Evolutionary conservation across 768 basidiomycete genomes (phyloP).

Genomic region (Boletus speciosus): DNA sequence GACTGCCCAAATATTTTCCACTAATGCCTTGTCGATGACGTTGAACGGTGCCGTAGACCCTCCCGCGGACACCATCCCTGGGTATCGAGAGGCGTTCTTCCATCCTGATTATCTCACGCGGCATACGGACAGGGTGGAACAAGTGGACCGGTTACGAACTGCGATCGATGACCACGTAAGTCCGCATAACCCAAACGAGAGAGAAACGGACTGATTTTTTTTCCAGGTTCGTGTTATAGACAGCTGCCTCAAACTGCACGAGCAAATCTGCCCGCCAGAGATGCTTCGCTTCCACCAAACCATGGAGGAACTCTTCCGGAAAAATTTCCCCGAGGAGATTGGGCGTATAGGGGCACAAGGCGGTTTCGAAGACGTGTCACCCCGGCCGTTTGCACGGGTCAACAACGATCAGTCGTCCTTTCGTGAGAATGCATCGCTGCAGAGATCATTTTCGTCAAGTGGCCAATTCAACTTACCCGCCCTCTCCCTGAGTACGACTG

Average conservation of each 20-base stretch:
- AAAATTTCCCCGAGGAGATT: constrained; percentile 83
- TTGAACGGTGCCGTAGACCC: constrained; percentile 87
- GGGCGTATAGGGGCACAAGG: constrained; percentile 61
- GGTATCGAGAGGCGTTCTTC: constrained; percentile 77
- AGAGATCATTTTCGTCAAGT: constrained; percentile 47
- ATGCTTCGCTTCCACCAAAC: constrained; percentile 93
- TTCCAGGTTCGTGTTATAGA: constrained; percentile 74
- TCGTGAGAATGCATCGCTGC: constrained; percentile 45
- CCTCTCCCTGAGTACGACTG: constrained; percentile 45
- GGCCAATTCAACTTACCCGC: constrained; percentile 41
- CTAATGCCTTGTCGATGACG: constrained; percentile 80
- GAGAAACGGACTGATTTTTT: background rate
- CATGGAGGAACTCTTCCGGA: constrained; percentile 78
- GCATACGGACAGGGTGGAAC: constrained; percentile 66
- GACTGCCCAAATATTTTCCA: constrained; percentile 67
- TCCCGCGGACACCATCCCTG: constrained; percentile 66
- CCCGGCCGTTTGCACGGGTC: constrained; percentile 39
- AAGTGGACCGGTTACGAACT: constrained; percentile 66
- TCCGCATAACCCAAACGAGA: background rate
- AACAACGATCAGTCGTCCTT: constrained; percentile 47
- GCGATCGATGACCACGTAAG: constrained; percentile 82
- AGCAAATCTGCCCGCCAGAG: constrained; percentile 75
- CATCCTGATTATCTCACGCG: constrained; percentile 60
- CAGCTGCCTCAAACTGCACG: constrained; percentile 80
- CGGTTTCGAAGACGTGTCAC: constrained; percentile 45